Evolutionary conservation across 805 yeast species (phyloP), one percentile per base, ranked within the genome.

Genomic region (Wickerhamomyces queroliae): DNA sequence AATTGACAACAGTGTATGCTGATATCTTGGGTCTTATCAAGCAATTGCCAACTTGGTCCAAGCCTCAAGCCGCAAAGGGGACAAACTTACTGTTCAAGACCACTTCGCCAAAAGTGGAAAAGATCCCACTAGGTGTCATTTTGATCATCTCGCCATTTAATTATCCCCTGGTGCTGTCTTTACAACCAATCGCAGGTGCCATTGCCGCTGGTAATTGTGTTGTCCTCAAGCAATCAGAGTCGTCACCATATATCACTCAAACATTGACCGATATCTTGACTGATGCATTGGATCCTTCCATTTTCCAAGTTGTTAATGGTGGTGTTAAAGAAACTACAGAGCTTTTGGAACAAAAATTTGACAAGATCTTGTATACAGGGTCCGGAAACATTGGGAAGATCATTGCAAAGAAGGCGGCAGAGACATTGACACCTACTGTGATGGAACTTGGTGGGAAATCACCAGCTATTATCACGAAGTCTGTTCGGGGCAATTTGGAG

Each of bases 401-500:
- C 38, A 77, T 91, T 25, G 82, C 91, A 20, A 64, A 69, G 43
- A 83, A 84, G 33, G 96, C 97, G 1, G 93, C 91, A n/a, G 78
- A 85, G 61, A 73, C 76, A 17, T 68, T 90, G 48, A 87, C 95
- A 1, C 97, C 97, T 1, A 73, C 74, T 10, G 62, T 84, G 8
- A 69, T 90, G 45, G 98, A 90, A 62, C 68, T 90, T 33, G 97
- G 98, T 39, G 98, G 98, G 5, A 91, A 91, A 60, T 82, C 91
- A 7, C 98, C 98, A 0, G 84, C 76, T 2, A 72, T 89, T 50
- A 65, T 90, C 10, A 72, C 88, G 37, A 70, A 65, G 35, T 67
- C 66, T 46, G 62, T 70, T 36, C 64, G 64, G 12, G 66, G 68
- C 41, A 55, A 76, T 41, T 49, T 78, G 27, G 53, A 61, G 9